Evolutionary conservation across 495 filamentous ascomycete genomes (phyloP).

Genomic region (Chaetomium cochliodes): DNA sequence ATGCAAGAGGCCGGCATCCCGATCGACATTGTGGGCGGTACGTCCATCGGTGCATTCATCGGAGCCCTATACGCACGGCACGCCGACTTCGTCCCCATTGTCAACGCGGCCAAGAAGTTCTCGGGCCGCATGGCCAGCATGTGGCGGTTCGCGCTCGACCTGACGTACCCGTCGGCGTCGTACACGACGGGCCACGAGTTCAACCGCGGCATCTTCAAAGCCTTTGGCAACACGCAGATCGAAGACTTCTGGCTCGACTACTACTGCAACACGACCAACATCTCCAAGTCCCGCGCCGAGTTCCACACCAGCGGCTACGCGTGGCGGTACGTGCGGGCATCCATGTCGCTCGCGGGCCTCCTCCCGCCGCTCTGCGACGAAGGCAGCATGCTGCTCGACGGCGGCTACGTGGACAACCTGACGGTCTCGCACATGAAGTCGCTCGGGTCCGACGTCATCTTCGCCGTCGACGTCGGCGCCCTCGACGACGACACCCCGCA

Average conservation of each 20-base stretch:
- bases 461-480: slow-evolving; percentile 90
- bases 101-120: slow-evolving; percentile 94
- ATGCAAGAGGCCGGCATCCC: slow-evolving; percentile 96
- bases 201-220: slow-evolving; percentile 98
- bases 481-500: slow-evolving; percentile 90
- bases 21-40: slow-evolving; percentile 93
- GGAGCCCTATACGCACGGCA: slow-evolving; percentile 94
- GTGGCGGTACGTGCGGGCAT: slow-evolving; percentile 93
- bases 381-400: slow-evolving; percentile 92
- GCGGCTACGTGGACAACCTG: slow-evolving; percentile 95
- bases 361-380: slow-evolving; percentile 94
- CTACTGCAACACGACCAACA: slow-evolving; percentile 99
- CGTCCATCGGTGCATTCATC: slow-evolving; percentile 97
- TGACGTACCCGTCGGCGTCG: slow-evolving; percentile 91
- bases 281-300: slow-evolving; percentile 82
- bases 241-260: slow-evolving; percentile 99
- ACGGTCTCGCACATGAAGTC: slow-evolving; percentile 97
- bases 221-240: slow-evolving; percentile 92
- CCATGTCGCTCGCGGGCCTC: slow-evolving; percentile 91
- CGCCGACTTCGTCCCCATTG: slow-evolving; percentile 95
- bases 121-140: slow-evolving; percentile 94
- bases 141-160: slow-evolving; percentile 92
- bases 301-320: slow-evolving; percentile 94
- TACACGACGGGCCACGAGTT: slow-evolving; percentile 99
- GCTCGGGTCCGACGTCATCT: slow-evolving; percentile 88